A percentile compares a stretch with the other conserved stretches of the same genome.
Evolutionary conservation across 345 rosid species (phyloP).

Genomic region (Odontarrhena argentea): DNA sequence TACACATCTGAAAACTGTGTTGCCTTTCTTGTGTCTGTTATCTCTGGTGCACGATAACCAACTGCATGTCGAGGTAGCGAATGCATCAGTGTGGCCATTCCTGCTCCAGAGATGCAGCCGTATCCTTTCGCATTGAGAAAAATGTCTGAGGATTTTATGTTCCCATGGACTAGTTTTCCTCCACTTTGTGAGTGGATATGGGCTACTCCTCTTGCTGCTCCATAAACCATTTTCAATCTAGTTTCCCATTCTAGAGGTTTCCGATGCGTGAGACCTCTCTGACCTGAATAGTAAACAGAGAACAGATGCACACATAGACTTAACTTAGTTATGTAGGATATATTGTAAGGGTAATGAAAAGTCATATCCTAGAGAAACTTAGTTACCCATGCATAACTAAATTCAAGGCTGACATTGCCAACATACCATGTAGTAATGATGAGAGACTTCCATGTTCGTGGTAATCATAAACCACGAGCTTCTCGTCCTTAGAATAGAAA

Average conservation of each 20-base stretch:
- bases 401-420: background rate
- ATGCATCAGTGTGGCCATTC: conserved; percentile 72
- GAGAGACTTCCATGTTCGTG: conserved; percentile 70
- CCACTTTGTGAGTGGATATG: conserved; percentile 63
- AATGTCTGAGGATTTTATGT: conserved; percentile 81
- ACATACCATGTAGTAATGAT: conserved; percentile 73
- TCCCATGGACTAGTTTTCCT: conserved; percentile 88
- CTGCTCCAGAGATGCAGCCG: conserved; percentile 77
- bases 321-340: conserved; percentile 7
- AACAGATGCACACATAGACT: background rate
- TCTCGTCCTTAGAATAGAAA: conserved; percentile 92
- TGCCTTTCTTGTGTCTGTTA: conserved; percentile 77
- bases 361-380: background rate
- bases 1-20: conserved; percentile 76
- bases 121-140: conserved; percentile 62
- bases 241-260: conserved; percentile 78
- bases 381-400: background rate
- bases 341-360: conserved; percentile 8
- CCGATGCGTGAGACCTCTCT: conserved; percentile 51
- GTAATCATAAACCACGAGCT: conserved; percentile 85
- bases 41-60: conserved; percentile 93
- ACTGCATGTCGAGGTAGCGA: conserved; percentile 65
- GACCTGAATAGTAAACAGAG: conserved; percentile 50
- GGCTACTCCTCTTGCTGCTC: conserved; percentile 82
- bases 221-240: conserved; percentile 67